Evolutionary conservation across 2,329 filamentous ascomycete genomes (phyloP), one percentile per base, ranked within the genome.

Genomic region (Proliferodiscus dingleyae): DNA sequence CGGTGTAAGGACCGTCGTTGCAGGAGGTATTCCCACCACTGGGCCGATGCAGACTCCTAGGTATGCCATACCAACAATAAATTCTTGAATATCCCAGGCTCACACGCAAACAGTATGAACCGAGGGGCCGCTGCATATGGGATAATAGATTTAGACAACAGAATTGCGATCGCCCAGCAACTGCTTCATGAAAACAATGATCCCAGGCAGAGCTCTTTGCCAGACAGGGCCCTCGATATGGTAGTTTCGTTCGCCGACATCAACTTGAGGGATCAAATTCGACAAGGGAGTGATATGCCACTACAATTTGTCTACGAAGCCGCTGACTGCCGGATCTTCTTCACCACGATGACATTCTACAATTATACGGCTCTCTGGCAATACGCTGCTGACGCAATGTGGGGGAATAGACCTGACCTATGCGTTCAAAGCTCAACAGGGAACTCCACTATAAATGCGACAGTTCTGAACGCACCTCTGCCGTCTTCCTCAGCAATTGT

Each of bases 271-370:
- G 70, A 73, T 47, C 64, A 60, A 41, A 48, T 62, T 42, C 37
- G 57, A 33, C 54, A 46, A 55, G 55, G 66, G 6, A 56, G 11
- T 6, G 19, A 11, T 5, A 48, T 30, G 10, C 72, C 78, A 6
- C 60, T 74, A 16, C 80, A 84, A 54, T 83, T 83, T 56, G 61
- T 73, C 4, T 80, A 81, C 50, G 72, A 80, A 50, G 71, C 77
- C 1, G 75, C 79, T 1, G 74, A 78, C 52, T 83, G 79, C 53
- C 67, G 77, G 2, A 61, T 82, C 10, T 83, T 73, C 57, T 81
- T 75, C 48, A 78, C 78, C 4, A 57, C 67, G 15, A 60, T 68
- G 3, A 79, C 76, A 57, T 58, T 75, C 23, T 59, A 69, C 6
- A 69, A 77, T 41, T 68, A 73, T 5, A 66, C 65, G 2, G 63